Evolutionary conservation across 495 filamentous ascomycete species (phyloP), one percentile per base, ranked within the genome.

Genomic region (Evernia prunastri): DNA sequence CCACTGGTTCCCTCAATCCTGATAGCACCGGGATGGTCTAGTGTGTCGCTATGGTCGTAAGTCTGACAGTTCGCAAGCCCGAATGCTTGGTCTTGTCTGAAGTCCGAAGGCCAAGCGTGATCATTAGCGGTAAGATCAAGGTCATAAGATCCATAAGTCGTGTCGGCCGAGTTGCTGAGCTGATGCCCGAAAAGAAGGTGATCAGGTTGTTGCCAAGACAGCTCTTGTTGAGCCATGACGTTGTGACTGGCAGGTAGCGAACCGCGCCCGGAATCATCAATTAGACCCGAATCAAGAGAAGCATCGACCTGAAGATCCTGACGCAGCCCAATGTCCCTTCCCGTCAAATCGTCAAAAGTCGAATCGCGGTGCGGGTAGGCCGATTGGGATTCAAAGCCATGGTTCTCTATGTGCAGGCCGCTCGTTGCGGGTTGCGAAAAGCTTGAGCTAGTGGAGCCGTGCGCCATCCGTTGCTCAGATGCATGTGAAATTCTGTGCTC

Each of bases 1-100:
- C 56, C 37, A 25, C 40, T 49, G 37, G 61, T 23, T 18, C 20
- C 18, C 18, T 33, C 31, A 25, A 63, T 47, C 39, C 23, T 63
- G 11, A 57, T 49, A 17, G 61, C 61, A 20, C 40, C n/a, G 13
- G 60, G 49, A 37, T 62, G 60, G 35, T 62, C 45, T n/a, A 62
- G 49, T 29, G 37, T 20, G n/a, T 49, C 35, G 33, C 47, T 42
- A 12, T 27, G 13, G n/a, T 39, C 35, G 6, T 58, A 37, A 7
- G 20, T 18, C 25, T 53, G 59, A 39, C 37, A 13, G 40, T 17
- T 20, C 27, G 37, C 4, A 23, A 31, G 4, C 12, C 27, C 58
- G 27, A 53, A 31, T n/a, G 29, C 12, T 47, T 18, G 29, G 58
- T 47, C 27, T 18, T 31, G 49, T 18, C 31, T 13, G 9, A 53